Evolutionary conservation across 257 asterid genomes (phyloP), one percentile per base, ranked within the genome.

Genomic region (Capsicum baccatum): DNA sequence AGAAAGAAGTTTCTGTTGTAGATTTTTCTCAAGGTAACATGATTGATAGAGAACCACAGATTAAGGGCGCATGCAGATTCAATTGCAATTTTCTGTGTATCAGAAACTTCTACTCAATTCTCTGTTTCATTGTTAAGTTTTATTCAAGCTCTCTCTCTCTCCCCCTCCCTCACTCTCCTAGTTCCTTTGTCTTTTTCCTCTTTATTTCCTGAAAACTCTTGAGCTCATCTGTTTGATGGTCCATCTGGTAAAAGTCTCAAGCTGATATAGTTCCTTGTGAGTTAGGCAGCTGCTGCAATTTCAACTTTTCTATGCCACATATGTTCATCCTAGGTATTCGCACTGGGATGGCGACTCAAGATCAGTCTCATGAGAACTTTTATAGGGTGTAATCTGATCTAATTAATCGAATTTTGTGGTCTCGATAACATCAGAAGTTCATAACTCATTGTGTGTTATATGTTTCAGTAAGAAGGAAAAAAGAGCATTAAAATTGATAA

Each of bases 381-480:
- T 17, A 59, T 59, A 59, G 78, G 52, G 21, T 2, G 15, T 68
- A 39, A 68, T 68, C 76, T 68, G 78, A 15, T 39, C 78, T 39
- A 37, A 54, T 39, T 16, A 33, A 68, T 68, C 48, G 39, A 3
- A 39, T 4, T 15, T 37, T 68, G 26, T 68, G n/a, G 13, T 68
- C 78, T 70, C 5, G 13, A 9, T n/a, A 71, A 71, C 19, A 48
- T 48, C 39, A 47, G 11, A 10, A 73, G 37, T 73, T 73, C 6
- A 17, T 44, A 17, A 71, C 76, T n/a, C n/a, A n/a, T 15, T 15
- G 14, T 68, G 78, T 68, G 78, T 68, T 68, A 15, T 8, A 37
- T 37, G 76, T 89, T 39, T 68, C 52, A 37, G 52, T 37, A 37
- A 37, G 52, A 37, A 68, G 52, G 10, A 10, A 68, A 56, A 70